Evolutionary conservation across 1,284 basidiomycete genomes (phyloP).

Genomic region (Ceratobasidium sp.): DNA sequence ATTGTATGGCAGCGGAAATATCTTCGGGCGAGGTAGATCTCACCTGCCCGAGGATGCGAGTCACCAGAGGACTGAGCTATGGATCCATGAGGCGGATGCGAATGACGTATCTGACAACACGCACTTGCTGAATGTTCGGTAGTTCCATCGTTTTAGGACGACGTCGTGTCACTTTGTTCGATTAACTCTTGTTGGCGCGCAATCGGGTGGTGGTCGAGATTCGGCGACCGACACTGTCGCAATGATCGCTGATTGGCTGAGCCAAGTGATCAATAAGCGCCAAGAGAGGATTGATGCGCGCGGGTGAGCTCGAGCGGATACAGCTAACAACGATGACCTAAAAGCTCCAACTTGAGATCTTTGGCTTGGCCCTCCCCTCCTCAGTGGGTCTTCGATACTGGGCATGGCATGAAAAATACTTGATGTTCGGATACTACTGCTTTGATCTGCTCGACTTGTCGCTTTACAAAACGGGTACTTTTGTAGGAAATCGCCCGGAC

Average conservation of each 20-base stretch:
- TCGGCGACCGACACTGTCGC: not conserved
- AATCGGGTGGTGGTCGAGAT: not conserved
- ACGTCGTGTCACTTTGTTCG: not conserved
- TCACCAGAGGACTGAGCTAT: constrained; percentile 68
- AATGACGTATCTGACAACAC: not conserved
- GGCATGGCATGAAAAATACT: too few species aligned
- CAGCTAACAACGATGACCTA: constrained; percentile 20
- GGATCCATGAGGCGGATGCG: not conserved
- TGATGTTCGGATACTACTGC: not conserved
- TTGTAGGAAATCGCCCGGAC: not conserved
- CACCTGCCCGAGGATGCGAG: constrained; percentile 77
- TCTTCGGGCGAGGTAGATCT: constrained; percentile 40
- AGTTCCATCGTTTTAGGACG: constrained; percentile 6
- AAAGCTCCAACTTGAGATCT: not conserved
- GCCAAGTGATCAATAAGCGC: constrained; percentile 19
- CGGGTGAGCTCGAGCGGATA: constrained; percentile 6
- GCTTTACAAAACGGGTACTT: not conserved
- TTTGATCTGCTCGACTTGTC: not conserved
- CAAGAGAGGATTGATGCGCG: too few species aligned
- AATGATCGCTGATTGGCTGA: not conserved
- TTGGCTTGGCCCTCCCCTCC: not conserved
- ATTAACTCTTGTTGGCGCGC: constrained; percentile 2
- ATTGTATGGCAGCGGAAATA: not conserved
- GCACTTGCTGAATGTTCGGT: constrained; percentile 9
- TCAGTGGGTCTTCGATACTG: not conserved